Conservation (phyloP, 768 basidiomycete genomes). For the Hirschioporus abietinus region DNA sequence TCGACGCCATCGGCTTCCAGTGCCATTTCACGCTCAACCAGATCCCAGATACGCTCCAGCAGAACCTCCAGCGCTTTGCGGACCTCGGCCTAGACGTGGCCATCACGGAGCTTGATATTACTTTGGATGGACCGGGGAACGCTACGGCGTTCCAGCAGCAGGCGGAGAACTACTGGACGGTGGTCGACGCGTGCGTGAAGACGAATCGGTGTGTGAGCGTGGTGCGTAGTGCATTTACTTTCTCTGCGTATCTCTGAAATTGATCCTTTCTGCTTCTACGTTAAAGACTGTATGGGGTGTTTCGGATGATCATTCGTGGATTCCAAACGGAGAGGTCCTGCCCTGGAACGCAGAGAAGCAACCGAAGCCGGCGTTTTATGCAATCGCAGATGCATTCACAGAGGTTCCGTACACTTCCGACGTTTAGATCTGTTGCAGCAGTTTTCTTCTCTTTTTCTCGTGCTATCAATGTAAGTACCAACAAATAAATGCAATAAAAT, state of each 20-base stretch:
- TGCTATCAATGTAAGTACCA: no score
- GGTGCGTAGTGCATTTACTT: slow-evolving; percentile 15
- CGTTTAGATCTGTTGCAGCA: no score
- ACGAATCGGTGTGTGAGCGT: slow-evolving; percentile 1
- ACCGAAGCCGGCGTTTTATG: background rate
- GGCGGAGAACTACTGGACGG: background rate
- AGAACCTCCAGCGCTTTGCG: slow-evolving; percentile 2
- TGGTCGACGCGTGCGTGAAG: slow-evolving; percentile 1
- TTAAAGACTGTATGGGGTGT: background rate
- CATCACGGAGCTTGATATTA: slow-evolving; percentile 4
- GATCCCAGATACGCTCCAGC: background rate
- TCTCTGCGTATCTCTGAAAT: background rate
- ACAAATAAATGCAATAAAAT: no score
- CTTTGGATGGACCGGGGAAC: background rate
- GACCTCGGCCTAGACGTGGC: slow-evolving; percentile 3
- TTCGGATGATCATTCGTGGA: background rate
- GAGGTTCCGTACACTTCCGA: background rate
- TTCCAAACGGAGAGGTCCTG: background rate
- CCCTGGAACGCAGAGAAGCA: background rate
- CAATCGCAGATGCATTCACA: background rate
- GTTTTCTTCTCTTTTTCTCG: no score
- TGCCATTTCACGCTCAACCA: slow-evolving; percentile 5
- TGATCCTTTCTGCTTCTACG: background rate
- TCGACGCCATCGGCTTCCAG: slow-evolving; percentile 5
- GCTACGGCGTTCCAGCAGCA: background rate